Percentiles rank a stretch among this genome's conserved stretches.
These are phyloP conservation scores for Cornus controversa DNA, from an alignment of 148 eudicot species.

Conservation along the genomic window DNA sequence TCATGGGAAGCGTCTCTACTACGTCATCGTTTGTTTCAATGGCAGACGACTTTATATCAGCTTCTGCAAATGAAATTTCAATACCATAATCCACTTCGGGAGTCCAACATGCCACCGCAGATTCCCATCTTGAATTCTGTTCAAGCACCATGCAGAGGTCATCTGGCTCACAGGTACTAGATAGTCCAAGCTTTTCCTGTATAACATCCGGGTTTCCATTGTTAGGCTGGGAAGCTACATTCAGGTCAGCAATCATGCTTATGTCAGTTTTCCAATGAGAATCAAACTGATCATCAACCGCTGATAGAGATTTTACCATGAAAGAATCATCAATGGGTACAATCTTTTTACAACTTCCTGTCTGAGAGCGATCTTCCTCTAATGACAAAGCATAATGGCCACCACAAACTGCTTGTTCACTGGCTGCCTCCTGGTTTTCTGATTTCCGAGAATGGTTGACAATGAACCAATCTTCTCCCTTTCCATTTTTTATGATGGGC, in stretches of 20 bases:
- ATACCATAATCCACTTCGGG: conserved; percentile 49
- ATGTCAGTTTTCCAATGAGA: conserved; percentile 53
- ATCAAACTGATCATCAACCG: conserved; percentile 28
- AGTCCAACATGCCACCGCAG: conserved; percentile 42
- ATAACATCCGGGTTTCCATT: conserved; percentile 16
- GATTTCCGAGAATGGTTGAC: conserved; percentile 33
- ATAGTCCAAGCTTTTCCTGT: conserved; percentile 12
- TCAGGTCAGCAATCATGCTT: conserved; percentile 35
- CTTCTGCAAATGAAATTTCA: conserved; percentile 35
- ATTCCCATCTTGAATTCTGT: conserved; percentile 32
- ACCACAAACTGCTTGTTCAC: conserved; percentile 20
- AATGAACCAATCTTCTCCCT: conserved; percentile 49
- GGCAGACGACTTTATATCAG: conserved; percentile 27
- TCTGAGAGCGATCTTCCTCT: conserved; percentile 7
- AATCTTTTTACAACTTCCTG: conserved; percentile 22
- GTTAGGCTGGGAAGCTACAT: conserved; percentile 8
- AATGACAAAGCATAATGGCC: conserved; percentile 21
- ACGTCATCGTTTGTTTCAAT: conserved; percentile 26
- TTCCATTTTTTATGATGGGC: conserved; percentile 27
- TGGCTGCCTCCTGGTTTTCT: conserved; percentile 5
- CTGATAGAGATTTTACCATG: conserved; percentile 41
- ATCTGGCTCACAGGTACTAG: conserved; percentile 32
- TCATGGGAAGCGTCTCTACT: conserved; percentile 23
- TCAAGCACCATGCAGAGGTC: conserved; percentile 44
- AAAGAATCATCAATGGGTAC: conserved; percentile 50